Conservation (phyloP, 352 stramenopile genomes). For the Globisporangium mamillatum region DNA sequence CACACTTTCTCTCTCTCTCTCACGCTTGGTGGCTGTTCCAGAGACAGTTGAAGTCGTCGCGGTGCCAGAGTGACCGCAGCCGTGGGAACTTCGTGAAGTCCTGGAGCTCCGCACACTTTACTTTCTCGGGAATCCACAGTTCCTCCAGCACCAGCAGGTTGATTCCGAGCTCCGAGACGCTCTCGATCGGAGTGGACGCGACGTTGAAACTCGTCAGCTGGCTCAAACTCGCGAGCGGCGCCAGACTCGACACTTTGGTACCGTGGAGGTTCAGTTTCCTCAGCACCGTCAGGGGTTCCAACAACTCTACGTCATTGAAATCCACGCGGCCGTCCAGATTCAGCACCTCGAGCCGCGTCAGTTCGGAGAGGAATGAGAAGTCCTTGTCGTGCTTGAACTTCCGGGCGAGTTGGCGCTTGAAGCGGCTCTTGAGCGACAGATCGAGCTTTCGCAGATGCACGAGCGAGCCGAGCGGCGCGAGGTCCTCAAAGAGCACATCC, state of each 20-base stretch:
- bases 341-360: constrained; percentile 42
- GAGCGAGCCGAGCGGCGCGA: constrained; percentile 37
- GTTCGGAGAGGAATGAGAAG: constrained; percentile 40
- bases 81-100: constrained; percentile 37
- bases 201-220: constrained; percentile 45
- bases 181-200: constrained; percentile 47
- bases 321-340: constrained; percentile 54
- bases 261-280: constrained; percentile 44
- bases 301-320: constrained; percentile 45
- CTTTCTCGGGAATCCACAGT: constrained; percentile 46
- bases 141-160: constrained; percentile 32
- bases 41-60: constrained; percentile 63
- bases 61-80: constrained; percentile 55
- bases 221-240: constrained; percentile 26
- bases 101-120: constrained; percentile 42
- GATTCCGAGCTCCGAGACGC: constrained; percentile 25
- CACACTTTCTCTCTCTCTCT: neutral
- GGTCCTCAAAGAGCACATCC: constrained; percentile 49
- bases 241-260: constrained; percentile 44
- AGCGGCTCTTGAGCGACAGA: constrained; percentile 39
- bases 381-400: constrained; percentile 38
- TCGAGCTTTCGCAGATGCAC: constrained; percentile 49
- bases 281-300: constrained; percentile 38
- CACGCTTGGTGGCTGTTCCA: constrained; percentile 46
- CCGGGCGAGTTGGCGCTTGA: constrained; percentile 39